Percentiles rank a stretch among this genome's conserved stretches.
Conservation (phyloP, 2,329 filamentous ascomycete genomes). For the Trichoderma koningiopsis region DNA sequence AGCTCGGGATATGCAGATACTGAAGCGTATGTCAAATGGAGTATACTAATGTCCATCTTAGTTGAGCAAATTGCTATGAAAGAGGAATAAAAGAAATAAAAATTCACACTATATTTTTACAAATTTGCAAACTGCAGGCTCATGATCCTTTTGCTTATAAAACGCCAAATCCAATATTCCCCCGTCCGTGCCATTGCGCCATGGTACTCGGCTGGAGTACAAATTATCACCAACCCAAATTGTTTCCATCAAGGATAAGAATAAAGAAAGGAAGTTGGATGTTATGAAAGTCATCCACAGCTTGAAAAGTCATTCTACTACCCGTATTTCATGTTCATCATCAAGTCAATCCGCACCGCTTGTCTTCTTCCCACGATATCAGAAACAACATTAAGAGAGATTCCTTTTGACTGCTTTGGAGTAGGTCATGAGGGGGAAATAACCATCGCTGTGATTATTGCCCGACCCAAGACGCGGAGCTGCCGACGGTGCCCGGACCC, state of each 20-base stretch:
- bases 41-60: slow-evolving; percentile 5
- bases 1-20: neutral
- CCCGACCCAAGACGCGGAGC: slow-evolving; percentile 38
- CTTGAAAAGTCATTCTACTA: neutral
- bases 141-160: neutral
- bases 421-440: slow-evolving; percentile 44
- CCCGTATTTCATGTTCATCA: neutral
- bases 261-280: neutral
- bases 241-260: neutral
- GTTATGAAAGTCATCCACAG: neutral
- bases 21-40: neutral
- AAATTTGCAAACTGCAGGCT: neutral
- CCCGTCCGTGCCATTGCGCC: neutral
- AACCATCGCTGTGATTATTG: slow-evolving; percentile 41
- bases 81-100: neutral
- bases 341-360: neutral
- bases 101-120: neutral
- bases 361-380: neutral
- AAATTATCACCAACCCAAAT: neutral
- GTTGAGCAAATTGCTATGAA: neutral
- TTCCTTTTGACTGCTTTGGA: slow-evolving; percentile 39
- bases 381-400: neutral
- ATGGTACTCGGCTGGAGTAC: neutral
- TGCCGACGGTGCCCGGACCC: slow-evolving; percentile 51
- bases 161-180: slow-evolving; percentile 19